A percentile compares a stretch with the other conserved stretches of the same genome.
These are phyloP conservation scores for Pseudogymnoascus destructans DNA, from an alignment of 2,329 filamentous ascomycete genomes.

Conservation along the genomic window DNA sequence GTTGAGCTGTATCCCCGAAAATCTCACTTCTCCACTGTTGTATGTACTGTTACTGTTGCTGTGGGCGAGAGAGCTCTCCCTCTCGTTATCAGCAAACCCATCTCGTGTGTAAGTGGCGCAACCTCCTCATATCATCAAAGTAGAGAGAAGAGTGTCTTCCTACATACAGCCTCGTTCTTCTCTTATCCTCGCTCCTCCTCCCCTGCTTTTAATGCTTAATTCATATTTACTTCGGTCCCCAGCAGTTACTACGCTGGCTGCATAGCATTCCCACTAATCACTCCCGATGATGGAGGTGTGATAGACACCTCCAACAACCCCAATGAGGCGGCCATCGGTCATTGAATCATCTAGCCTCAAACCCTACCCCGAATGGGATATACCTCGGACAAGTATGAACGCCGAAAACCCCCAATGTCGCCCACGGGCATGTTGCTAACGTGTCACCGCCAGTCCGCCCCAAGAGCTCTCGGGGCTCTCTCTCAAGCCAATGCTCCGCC, in stretches of 20 bases:
- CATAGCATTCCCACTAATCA: background rate
- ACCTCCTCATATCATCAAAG: slow-evolving; percentile 2
- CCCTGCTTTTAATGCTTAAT: slow-evolving; percentile 4
- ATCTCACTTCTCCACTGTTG: slow-evolving; percentile 1
- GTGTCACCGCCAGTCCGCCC: background rate
- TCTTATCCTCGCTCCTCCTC: background rate
- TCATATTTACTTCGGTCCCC: background rate
- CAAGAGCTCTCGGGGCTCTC: background rate
- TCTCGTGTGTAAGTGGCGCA: slow-evolving; percentile 2
- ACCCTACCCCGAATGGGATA: slow-evolving; percentile 5
- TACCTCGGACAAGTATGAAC: background rate
- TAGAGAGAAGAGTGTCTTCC: slow-evolving; percentile 1
- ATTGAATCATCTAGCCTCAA: slow-evolving; percentile 1
- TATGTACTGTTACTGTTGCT: background rate
- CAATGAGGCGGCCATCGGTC: background rate
- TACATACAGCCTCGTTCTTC: background rate
- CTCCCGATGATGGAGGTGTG: slow-evolving; percentile 5
- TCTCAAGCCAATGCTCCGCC: slow-evolving; percentile 2
- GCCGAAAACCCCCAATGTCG: background rate
- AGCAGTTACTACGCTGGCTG: background rate
- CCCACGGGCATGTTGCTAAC: slow-evolving; percentile 2
- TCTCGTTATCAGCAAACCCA: background rate
- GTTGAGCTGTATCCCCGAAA: slow-evolving; percentile 5
- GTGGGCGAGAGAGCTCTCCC: background rate
- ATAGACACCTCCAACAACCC: background rate